These are phyloP conservation scores for Tritrichomonas foetus DNA, from an alignment of 208 protist genomes.

Conservation along the genomic window DNA sequence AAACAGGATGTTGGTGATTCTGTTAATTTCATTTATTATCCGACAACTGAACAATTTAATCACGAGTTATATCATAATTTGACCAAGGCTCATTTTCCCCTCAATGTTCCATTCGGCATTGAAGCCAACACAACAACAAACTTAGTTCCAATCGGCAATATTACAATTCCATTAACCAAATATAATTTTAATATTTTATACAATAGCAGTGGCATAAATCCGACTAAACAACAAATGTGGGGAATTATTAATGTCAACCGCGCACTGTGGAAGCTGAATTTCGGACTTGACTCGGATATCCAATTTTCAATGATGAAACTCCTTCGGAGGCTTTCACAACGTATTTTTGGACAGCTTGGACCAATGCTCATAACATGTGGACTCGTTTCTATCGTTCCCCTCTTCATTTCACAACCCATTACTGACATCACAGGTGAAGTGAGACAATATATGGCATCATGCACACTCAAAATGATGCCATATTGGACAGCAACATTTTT, in stretches of 20 bases:
- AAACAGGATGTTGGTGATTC: not conserved
- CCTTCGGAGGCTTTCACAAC: not conserved
- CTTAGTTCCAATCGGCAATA: too few relatives aligned
- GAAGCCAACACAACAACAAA: too few relatives aligned
- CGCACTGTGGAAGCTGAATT: too few relatives aligned
- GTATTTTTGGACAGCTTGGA: not conserved
- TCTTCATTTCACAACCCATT: not conserved
- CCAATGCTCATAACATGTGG: not conserved
- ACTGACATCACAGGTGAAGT: not conserved
- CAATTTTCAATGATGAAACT: not conserved
- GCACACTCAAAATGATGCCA: not conserved
- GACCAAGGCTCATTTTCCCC: not conserved
- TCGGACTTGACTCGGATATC: not conserved
- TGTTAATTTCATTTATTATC: not conserved
- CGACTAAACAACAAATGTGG: too few relatives aligned
- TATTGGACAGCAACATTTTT: not conserved
- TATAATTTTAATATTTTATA: too few relatives aligned
- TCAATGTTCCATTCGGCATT: not conserved
- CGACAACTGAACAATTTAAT: too few relatives aligned
- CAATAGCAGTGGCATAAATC: too few relatives aligned
- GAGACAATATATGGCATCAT: not conserved
- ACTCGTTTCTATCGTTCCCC: not conserved
- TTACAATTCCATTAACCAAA: too few relatives aligned
- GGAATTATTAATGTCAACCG: too few relatives aligned
- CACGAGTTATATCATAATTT: too few relatives aligned